phyloP scores from a whole-genome alignment of 768 basidiomycete genomes.

The Auricularia cornea region DNA sequence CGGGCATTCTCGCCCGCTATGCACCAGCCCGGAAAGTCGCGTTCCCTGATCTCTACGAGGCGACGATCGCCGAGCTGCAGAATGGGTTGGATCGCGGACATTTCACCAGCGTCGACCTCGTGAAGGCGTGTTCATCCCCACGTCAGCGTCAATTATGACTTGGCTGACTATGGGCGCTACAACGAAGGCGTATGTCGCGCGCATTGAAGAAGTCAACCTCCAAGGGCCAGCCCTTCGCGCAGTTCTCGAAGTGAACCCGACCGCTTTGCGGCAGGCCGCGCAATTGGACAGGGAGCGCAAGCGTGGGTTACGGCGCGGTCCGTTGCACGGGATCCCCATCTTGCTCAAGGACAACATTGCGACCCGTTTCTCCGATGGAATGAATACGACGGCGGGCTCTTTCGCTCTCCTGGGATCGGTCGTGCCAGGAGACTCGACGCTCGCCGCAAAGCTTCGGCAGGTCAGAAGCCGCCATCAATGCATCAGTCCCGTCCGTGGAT shows the following conservation, averaged over 20 bases:
- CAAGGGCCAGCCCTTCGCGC: conserved; percentile 31
- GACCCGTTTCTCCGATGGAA: conserved; percentile 16
- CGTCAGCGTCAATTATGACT: no score
- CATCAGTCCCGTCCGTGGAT: neutral
- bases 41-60: conserved; percentile 35
- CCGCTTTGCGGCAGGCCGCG: conserved; percentile 28
- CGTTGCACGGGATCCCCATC: conserved; percentile 33
- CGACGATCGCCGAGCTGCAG: conserved; percentile 31
- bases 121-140: conserved; percentile 22
- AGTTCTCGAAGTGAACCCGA: conserved; percentile 32
- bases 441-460: conserved; percentile 22
- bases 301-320: conserved; percentile 15
- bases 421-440: conserved; percentile 27
- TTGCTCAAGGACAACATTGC: conserved; percentile 28
- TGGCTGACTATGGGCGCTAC: neutral
- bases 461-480: neutral
- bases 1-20: neutral
- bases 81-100: conserved; percentile 25
- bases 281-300: conserved; percentile 26
- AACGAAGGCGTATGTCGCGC: conserved; percentile 31
- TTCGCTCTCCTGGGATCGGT: conserved; percentile 28
- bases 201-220: conserved; percentile 37
- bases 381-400: conserved; percentile 36
- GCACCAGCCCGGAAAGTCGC: neutral
- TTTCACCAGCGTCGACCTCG: conserved; percentile 35